These are phyloP conservation scores for Paraphysoderma sedebokerense DNA, from an alignment of 371 early-diverging fungal genomes.

Conservation along the genomic window DNA sequence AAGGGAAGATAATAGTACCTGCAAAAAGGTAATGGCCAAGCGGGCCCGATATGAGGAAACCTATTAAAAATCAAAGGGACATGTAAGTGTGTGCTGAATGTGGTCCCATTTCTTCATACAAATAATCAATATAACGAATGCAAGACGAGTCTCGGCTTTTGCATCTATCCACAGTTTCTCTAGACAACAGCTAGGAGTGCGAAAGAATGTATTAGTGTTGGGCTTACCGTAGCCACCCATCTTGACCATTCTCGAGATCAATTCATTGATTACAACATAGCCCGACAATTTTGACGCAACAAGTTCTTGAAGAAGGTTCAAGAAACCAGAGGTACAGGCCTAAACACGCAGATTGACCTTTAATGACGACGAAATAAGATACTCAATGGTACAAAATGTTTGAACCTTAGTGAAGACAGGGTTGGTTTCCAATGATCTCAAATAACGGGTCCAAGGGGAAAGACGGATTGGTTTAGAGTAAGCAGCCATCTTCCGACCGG, in stretches of 20 bases:
- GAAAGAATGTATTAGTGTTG: neutral
- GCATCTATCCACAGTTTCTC: neutral
- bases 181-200: neutral
- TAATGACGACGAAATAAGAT: no score
- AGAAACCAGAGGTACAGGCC: neutral
- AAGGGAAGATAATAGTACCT: no score
- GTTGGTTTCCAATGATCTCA: no score
- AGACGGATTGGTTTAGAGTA: no score
- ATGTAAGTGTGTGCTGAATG: neutral
- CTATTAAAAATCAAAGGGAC: neutral
- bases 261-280: neutral
- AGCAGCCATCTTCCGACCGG: no score
- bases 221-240: neutral
- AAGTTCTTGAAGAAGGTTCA: neutral
- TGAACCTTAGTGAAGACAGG: no score
- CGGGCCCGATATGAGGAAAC: constrained; percentile 38
- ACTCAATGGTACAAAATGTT: no score
- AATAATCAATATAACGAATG: no score
- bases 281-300: neutral
- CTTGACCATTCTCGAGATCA: neutral
- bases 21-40: constrained; percentile 51
- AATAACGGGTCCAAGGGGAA: no score
- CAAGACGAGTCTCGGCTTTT: no score
- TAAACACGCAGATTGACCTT: no score
- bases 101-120: no score